A percentile compares a stretch with the other conserved stretches of the same genome.
Conservation (phyloP, 306 rosid species). For the Cucurbita maxima region DNA sequence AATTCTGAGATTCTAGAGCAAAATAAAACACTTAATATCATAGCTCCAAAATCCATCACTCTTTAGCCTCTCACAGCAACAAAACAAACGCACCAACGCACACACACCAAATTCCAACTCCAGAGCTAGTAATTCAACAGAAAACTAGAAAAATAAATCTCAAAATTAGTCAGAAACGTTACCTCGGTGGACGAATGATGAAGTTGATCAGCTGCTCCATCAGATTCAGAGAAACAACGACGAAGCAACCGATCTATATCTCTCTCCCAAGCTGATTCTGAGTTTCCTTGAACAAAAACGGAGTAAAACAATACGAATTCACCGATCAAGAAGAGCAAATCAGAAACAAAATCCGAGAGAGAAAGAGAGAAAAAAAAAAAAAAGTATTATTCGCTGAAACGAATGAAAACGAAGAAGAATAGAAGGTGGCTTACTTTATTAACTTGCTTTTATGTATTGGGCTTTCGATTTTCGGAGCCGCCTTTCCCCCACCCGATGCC, state of each 20-base stretch:
- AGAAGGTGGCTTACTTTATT: neutral
- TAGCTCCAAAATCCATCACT: neutral
- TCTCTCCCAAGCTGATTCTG: neutral
- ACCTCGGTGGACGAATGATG: conserved; percentile 57
- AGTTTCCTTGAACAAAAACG: neutral
- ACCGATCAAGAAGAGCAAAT: neutral
- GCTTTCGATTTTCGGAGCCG: conserved; percentile 5
- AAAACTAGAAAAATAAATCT: neutral
- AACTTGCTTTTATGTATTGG: neutral
- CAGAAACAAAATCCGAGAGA: neutral
- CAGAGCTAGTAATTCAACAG: neutral
- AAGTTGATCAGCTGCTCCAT: conserved; percentile 59
- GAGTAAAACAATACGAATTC: neutral
- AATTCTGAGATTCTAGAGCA: neutral
- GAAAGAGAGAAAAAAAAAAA: neutral
- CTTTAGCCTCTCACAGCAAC: neutral
- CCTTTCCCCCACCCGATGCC: neutral
- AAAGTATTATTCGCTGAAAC: neutral
- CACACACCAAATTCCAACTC: neutral
- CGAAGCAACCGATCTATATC: neutral
- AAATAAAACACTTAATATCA: neutral
- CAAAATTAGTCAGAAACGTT: neutral
- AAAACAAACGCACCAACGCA: neutral
- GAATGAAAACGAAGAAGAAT: neutral
- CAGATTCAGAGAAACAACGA: conserved; percentile 11